phyloP scores from a whole-genome alignment of 345 rosid species.

The Eucalyptus sideroxylon region DNA sequence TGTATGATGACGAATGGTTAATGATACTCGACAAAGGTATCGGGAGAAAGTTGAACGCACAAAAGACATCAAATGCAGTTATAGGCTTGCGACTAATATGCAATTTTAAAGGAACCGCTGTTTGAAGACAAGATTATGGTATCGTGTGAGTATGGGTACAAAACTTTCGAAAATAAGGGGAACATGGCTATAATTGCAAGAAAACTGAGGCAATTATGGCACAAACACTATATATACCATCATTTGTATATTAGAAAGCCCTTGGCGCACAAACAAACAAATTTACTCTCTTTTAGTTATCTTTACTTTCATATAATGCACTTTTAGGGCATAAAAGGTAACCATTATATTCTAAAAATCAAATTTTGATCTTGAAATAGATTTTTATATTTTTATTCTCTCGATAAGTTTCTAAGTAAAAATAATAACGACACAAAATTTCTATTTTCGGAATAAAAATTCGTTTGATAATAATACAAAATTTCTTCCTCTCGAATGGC shows the following conservation, averaged over 20 bases:
- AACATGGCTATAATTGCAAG: not conserved
- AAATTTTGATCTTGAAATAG: too few relatives aligned
- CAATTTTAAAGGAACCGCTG: not conserved
- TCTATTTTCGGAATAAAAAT: too few relatives aligned
- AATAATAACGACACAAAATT: too few relatives aligned
- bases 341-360: too few relatives aligned
- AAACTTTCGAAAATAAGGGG: not conserved
- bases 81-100: not conserved
- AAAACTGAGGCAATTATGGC: not conserved
- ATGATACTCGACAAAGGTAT: not conserved
- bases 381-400: too few relatives aligned
- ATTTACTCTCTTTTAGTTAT: not conserved
- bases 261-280: not conserved
- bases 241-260: not conserved
- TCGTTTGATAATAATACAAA: rapidly evolving
- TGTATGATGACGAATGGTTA: not conserved
- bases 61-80: not conserved
- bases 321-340: too few relatives aligned
- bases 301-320: not conserved
- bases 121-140: not conserved
- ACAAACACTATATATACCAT: not conserved
- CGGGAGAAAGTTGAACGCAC: not conserved
- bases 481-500: too few relatives aligned
- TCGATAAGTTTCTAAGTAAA: rapidly evolving
- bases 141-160: not conserved